Base-by-base conservation (phyloP, 345 rosid genomes). In the Raphanus raphanistrum region DNA sequence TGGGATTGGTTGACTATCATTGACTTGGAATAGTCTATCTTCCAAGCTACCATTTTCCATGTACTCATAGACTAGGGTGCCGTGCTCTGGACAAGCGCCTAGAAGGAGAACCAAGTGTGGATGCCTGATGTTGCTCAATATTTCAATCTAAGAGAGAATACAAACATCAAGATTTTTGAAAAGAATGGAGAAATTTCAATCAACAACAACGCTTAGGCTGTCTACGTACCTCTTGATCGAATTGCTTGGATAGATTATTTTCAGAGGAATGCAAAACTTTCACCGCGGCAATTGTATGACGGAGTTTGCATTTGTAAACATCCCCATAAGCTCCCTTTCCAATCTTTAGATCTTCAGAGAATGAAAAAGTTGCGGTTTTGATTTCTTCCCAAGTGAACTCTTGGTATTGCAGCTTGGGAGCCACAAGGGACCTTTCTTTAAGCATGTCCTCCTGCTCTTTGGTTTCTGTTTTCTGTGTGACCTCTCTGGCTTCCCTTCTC, bases 401-500 rank as follows among this genome's bases (percentile, higher is more conserved):
- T 50, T 81, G 84, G 78, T 76, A 81, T 76, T 76, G 84, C 31
- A 71, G 32, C 67, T 32, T 66, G 36, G 78, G 71, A 65, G 73
- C 43, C 17, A 71, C 69, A 43, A 17, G 6, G 10, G 63, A 72
- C 26, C 15, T 48, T 66, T 59, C 83, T 80, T 82, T 75, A 29
- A 90, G 81, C 71, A 68, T 93, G 54, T 89, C 91, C 62, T 89
- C 89, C 63, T 82, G 90, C 74, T 87, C 94, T 84, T 75, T 93
- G 35, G 80, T 84, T 35, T 84, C 86, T 83, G 26, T 72, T 78
- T 84, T 86, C 55, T 75, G 79, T n/a, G 82, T 62, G 62, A 87
- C 89, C 79, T 87, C 97, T 75, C 50, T 79, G 33, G 86, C 90
- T 84, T 85, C 91, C 68, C 27, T 82, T 75, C 60, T 80, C 32